Evolutionary conservation across 805 yeast species (phyloP), one percentile per base, ranked within the genome.

Genomic region (Yarrowia sp.): DNA sequence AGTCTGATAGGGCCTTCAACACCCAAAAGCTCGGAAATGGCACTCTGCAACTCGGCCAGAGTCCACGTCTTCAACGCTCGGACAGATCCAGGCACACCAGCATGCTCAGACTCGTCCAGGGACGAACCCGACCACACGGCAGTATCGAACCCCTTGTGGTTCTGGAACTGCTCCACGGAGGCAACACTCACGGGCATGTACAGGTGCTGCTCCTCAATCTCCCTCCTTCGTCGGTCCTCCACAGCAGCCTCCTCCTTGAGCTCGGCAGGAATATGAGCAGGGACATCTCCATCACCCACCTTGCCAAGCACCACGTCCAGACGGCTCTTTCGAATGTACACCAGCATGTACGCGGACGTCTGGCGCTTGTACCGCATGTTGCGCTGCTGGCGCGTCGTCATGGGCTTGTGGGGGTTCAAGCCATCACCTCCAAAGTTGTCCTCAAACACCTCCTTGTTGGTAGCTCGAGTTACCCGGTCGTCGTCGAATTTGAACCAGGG

Each of bases 271-370:
- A 95, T 85, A 71, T 89, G 89, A 0, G 73, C 69, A 2, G 98
- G 98, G 7, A 84, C 82, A 55, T 82, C 86, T 3, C 76, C 81
- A 18, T 83, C 84, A 1, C 76, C 70, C 3, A 82, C 83, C 0
- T 83, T 85, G 11, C 84, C 85, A 66, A 95, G 79, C 14, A 93
- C 80, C 11, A 80, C 81, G 1, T 79, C 80, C 42, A 85, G 75
- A 43, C 83, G 83, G 1, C 83, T 77, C 72, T 89, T 85, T 64
- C 96, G 82, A 68, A 92, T 83, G 73, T 95, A 95, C 2, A 95
- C 98, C 76, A 95, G 83, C 99, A 95, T 95, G 73, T 95, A 95
- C 1, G 99, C 99, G 45, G 95, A 90, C 0, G 98, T 92, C 42
- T 91, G 95, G 53, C 97, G 85, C 69, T 90, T 84, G 33, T 89